Evolutionary conservation across 352 stramenopile genomes (phyloP), one percentile per base, ranked within the genome.

Genomic region (Globisporangium irregulare): DNA sequence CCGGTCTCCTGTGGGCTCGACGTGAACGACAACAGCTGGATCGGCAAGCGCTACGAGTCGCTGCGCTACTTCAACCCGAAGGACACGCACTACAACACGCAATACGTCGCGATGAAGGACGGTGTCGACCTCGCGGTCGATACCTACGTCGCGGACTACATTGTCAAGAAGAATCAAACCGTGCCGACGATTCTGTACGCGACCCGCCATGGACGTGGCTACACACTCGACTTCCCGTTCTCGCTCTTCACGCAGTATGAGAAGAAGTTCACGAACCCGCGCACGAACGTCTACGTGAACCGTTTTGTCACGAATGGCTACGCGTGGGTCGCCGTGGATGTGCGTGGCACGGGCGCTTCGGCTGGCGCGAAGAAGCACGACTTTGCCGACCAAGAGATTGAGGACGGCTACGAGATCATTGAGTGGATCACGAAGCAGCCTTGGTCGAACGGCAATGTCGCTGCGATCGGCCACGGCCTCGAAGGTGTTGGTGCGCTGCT

Each of bases 1-100:
- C 78, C 73, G 32, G 80, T 93, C 22, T 67, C 73, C 1, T 94
- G 87, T 64, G 70, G 73, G 36, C 34, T 80, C 32, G 67, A 86
- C 69, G 74, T 89, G 61, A 94, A 94, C 62, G 87, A 94, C 70
- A 89, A 93, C 74, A 79, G 73, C 64, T 94, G 87, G 87, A 76
- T 87, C 56, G 69, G 71, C 50, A 69, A 74, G 66, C 81, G 82
- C 55, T 94, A 93, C 76, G 74, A 89, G 61, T 93, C 84, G 43
- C 59, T 89, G 63, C 82, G 76, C 10, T 91, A 89, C 80, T 94
- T 93, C 67, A 75, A 94, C 75, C 84, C 87, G 8, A 81, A 88
- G 64, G 75, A 82, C 24, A 82, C 82, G n/a, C 71, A 82, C 68
- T 79, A 92, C 65, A 76, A 80, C 64, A 88, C 87, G 34, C 82